Base-by-base conservation (phyloP, 495 filamentous ascomycete genomes). In the Jackrogersella multiformis region DNA sequence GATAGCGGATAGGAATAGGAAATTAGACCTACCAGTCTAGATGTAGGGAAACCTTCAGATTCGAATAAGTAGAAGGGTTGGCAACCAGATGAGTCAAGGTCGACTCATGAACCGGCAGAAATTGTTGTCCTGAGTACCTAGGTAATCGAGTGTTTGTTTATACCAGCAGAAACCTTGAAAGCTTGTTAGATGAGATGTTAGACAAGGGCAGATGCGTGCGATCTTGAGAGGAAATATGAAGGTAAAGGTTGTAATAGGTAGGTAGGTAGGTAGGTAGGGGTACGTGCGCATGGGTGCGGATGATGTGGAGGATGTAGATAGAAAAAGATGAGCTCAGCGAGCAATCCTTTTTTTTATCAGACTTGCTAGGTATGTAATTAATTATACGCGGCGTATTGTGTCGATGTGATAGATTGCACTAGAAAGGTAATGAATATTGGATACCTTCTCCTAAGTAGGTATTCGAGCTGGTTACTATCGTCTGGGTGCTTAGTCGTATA, bases 351-450 rank as follows among this genome's bases (percentile, higher is more conserved):
- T 36, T 41, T 26, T 18, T 64, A 36, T 42, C 10, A 56, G 42
- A 46, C 16, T 15, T 54, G 32, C 20, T n/a, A 46, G 26, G 45
- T 51, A 51, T 64, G 49, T 64, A 52, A 49, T 23, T 61, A 26
- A 52, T 21, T 32, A 26, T 51, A 23, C 28, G 45, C 35, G 44
- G 49, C 54, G 53, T 52, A 41, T 24, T 15, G 42, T 56, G 42
- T 36, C 16, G 41, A 20, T 32, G 42, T 39, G 34, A 55, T 35
- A 16, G 28, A 32, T 59, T 56, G 48, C 42, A 60, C 63, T 44
- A 61, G 26, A 54, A 44, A 24, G 23, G 49, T 55, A 66, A 66
- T 52, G 60, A 44, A 60, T 55, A 35, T 60, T 56, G 32, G 56
- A 54, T 55, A 55, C 48, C 24, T 30, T 30, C n/a, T n/a, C 4